Evolutionary conservation across 2,329 filamentous ascomycete genomes (phyloP), one percentile per base, ranked within the genome.

Genomic region (Trichoderma asperellum): DNA sequence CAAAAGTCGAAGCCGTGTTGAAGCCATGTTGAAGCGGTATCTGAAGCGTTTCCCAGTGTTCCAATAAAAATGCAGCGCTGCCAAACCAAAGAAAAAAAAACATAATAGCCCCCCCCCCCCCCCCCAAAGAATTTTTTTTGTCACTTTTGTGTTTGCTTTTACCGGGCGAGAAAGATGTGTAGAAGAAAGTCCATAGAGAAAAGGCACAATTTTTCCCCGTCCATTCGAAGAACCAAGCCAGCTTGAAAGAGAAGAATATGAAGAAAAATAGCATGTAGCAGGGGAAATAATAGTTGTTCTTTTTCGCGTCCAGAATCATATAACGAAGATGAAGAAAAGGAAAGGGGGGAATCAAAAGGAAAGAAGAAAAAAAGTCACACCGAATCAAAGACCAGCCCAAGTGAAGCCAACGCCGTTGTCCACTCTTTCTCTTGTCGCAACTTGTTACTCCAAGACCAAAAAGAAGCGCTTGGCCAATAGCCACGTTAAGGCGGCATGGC

Each of bases 351-450:
- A 66, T 66, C 63, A 66, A 66, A 47, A 32, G 35, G 16, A n/a
- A 43, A n/a, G 16, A 18, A n/a, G 6, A 18, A 14, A 34, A 59
- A 37, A 49, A 35, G 32, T 12, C 40, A 66, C 47, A 37, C 14
- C 12, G 40, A 58, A 49, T 66, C 37, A 59, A 66, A 56, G 27
- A 29, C 55, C 35, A 65, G 49, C 47, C n/a, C 59, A 35, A 21
- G 49, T 66, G 63, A 65, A 66, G 37, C 63, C 63, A 66, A 58
- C 63, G 63, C 63, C 63, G 53, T 35, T 58, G 63, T 43, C 55
- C 53, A 29, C 53, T 49, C 63, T 43, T 66, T 66, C 14, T 66
- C 63, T 58, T 66, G 49, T 58, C 53, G 53, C 21, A 43, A 24
- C 29, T 37, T 16, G 35, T 29, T 66, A 58, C 29, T 32, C 34